These are phyloP conservation scores for Fraxinus sp. DNA, from an alignment of 305 asterid species.

Conservation along the genomic window DNA sequence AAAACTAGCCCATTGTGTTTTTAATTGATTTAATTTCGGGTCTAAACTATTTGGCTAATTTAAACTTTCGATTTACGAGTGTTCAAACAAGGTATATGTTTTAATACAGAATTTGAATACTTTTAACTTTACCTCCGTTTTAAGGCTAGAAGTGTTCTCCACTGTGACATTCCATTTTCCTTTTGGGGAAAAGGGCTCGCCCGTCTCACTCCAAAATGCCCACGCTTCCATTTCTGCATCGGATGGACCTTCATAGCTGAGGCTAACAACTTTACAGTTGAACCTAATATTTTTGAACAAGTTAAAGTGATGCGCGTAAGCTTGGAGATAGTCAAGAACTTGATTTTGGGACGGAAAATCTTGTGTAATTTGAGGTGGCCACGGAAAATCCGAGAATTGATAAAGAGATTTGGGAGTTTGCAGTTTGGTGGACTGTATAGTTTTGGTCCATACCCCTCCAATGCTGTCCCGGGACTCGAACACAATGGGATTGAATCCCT, in stretches of 20 bases:
- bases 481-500: slow-evolving; percentile 43
- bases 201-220: slow-evolving; percentile 35
- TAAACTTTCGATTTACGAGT: background rate
- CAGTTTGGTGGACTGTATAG: slow-evolving; percentile 36
- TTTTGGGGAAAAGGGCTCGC: slow-evolving; percentile 29
- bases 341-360: slow-evolving; percentile 33
- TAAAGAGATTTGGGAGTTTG: slow-evolving; percentile 39
- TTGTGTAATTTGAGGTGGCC: slow-evolving; percentile 42
- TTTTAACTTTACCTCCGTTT: slow-evolving; percentile 21
- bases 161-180: slow-evolving; percentile 41
- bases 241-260: slow-evolving; percentile 31
- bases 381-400: slow-evolving; percentile 52
- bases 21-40: too few relatives aligned
- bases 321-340: slow-evolving; percentile 36
- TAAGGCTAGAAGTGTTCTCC: slow-evolving; percentile 24
- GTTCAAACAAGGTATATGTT: background rate
- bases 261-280: slow-evolving; percentile 35
- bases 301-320: slow-evolving; percentile 35
- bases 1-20: too few relatives aligned
- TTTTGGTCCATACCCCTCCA: slow-evolving; percentile 50
- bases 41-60: too few relatives aligned
- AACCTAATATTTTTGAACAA: slow-evolving; percentile 34
- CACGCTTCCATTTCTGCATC: slow-evolving; percentile 32
- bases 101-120: background rate
- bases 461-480: slow-evolving; percentile 35